Evolutionary conservation across 2,329 filamentous ascomycete genomes (phyloP).

Genomic region (Sphaerulina musiva): DNA sequence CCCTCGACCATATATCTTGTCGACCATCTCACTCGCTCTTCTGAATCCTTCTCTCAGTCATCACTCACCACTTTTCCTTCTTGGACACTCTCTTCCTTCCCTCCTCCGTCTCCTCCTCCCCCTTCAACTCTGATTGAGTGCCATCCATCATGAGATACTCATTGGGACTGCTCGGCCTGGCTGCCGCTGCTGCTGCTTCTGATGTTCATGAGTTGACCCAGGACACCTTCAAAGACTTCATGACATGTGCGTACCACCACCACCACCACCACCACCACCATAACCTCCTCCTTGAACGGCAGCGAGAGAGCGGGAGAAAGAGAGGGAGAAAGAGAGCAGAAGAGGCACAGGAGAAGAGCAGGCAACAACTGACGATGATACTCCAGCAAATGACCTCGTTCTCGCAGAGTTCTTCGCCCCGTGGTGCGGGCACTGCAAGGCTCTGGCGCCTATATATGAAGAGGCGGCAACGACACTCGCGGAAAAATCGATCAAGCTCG

Average conservation of each 20-base stretch:
- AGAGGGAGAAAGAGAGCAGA: too few species aligned
- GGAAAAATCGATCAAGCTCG: conserved; percentile 79
- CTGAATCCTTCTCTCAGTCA: too few species aligned
- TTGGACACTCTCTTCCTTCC: neutral
- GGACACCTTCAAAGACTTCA: conserved; percentile 79
- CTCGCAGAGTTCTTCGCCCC: conserved; percentile 96
- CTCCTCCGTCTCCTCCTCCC: neutral
- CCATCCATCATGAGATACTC: conserved; percentile 25
- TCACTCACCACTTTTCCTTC: too few species aligned
- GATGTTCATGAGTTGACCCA: conserved; percentile 77
- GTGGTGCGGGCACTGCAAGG: conserved; percentile 98
- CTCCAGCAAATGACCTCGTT: conserved; percentile 70
- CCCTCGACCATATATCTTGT: too few species aligned
- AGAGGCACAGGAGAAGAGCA: neutral
- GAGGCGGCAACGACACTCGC: conserved; percentile 76
- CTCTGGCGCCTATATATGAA: conserved; percentile 87
- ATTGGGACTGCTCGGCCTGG: conserved; percentile 44
- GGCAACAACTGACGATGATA: neutral
- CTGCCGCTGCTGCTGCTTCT: conserved; percentile 52
- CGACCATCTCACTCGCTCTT: too few species aligned
- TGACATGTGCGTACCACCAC: conserved; percentile 40
- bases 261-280: too few species aligned
- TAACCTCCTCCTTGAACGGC: too few species aligned
- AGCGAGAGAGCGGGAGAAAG: too few species aligned
- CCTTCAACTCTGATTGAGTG: neutral